Evolutionary conservation across 1,284 basidiomycete genomes (phyloP), one percentile per base, ranked within the genome.

Genomic region (Caloboletus inedulis): DNA sequence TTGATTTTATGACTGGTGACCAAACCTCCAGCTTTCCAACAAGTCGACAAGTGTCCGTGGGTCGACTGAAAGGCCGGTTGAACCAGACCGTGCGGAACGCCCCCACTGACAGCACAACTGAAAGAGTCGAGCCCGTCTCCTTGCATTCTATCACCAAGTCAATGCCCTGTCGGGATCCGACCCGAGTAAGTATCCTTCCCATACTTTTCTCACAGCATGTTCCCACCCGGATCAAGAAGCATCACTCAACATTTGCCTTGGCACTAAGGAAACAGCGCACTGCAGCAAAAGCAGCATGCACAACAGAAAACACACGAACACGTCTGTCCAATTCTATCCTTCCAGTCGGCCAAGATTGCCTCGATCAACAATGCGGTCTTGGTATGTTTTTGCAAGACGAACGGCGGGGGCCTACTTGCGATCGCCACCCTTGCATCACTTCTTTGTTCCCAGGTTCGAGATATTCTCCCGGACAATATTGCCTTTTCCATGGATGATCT

Each of bases 391-490:
- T 25, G 27, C 36, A 36, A 19, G 21, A 25, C 7, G 21, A 30
- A 33, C 10, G 25, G 30, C 27, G 4, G 4, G 14, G 10, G 8
- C 3, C 34, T 5, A 39, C 23, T 36, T 27, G n/a, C 8, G 13
- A 33, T 12, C 23, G n/a, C 8, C 16, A 41, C 18, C 7, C 19
- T 18, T 12, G 18, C 30, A 21, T 51, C 16, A 68, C 36, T 55
- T 53, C 53, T 47, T 62, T 29, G 14, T 55, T 8, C 55, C 64
- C 44, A 66, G 34, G 35, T 47, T 51, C 18, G 53, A 47, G 34
- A 65, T 52, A 14, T 67, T 68, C 40, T 65, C 62, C 19, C 51
- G 55, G 42, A 65, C 56, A 5, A 46, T 23, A 3, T 49, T 47
- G 12, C 59, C 59, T 23, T 50, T 63, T 13, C 25, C 43, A 18